These are phyloP conservation scores for Moniliophthora roreri DNA, from an alignment of 1,284 basidiomycete species.

Conservation along the genomic window DNA sequence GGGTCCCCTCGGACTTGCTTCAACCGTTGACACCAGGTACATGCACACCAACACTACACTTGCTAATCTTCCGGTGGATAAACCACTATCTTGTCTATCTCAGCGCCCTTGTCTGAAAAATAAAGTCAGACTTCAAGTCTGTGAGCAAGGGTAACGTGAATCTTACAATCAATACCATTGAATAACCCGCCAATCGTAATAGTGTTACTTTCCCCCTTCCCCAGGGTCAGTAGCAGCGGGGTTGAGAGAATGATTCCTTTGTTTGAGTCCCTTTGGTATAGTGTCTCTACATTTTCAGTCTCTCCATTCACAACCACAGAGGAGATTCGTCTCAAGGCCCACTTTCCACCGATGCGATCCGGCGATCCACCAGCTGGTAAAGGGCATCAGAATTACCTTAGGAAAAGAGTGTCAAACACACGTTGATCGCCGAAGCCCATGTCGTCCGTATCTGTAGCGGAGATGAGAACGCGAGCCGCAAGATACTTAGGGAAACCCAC, in stretches of 20 bases:
- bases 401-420: neutral
- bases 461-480: no score
- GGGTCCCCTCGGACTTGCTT: no score
- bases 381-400: neutral
- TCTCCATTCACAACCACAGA: conserved; percentile 3
- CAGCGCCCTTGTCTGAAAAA: neutral
- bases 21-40: no score
- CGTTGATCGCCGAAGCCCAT: conserved; percentile 5
- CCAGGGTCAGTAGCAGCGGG: conserved; percentile 5
- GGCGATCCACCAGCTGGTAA: neutral
- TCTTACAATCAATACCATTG: conserved; percentile 4
- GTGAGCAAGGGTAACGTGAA: no score
- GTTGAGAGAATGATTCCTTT: conserved; percentile 3
- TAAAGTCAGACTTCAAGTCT: neutral
- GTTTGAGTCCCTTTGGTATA: conserved; percentile 4
- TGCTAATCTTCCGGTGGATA: conserved; percentile 3
- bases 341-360: conserved; percentile 3
- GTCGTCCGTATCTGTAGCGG: conserved; percentile 3
- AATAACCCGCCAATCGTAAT: conserved; percentile 4
- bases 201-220: conserved; percentile 1
- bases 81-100: conserved; percentile 8
- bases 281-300: neutral
- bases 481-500: conserved; percentile 2
- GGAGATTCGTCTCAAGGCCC: neutral
- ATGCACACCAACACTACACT: no score